Evolutionary conservation across 129 eudicot species (phyloP).

Genomic region (Tagetes patula): DNA sequence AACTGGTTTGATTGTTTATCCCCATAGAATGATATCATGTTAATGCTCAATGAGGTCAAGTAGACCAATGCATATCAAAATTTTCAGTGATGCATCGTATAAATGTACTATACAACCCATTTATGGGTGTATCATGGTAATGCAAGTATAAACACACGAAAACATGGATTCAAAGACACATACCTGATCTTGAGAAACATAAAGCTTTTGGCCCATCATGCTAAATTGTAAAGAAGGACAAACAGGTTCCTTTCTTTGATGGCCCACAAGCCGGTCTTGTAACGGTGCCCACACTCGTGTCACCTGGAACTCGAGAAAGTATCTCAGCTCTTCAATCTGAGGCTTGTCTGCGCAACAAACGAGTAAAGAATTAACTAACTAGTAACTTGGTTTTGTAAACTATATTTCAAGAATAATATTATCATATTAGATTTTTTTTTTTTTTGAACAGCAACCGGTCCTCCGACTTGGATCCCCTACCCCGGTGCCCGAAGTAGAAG

Average conservation of each 20-base stretch:
- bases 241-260: slow-evolving; percentile 73
- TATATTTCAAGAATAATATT: too few relatives aligned
- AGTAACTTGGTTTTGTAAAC: too few relatives aligned
- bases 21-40: neutral
- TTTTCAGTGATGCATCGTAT: neutral
- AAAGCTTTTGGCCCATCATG: slow-evolving; percentile 78
- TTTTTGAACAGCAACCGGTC: too few relatives aligned
- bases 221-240: slow-evolving; percentile 75
- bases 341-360: slow-evolving; percentile 58
- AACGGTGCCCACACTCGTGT: slow-evolving; percentile 70
- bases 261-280: slow-evolving; percentile 54
- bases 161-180: neutral
- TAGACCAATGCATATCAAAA: neutral
- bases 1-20: neutral
- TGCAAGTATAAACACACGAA: neutral
- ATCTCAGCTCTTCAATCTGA: slow-evolving; percentile 68
- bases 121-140: neutral
- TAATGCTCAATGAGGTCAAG: neutral
- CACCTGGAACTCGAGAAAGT: slow-evolving; percentile 70
- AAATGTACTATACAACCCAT: neutral
- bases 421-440: too few relatives aligned
- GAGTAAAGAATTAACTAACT: neutral
- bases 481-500: too few relatives aligned
- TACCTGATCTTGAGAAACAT: slow-evolving; percentile 72
- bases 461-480: too few relatives aligned